Percentiles rank a stretch among this genome's conserved stretches.
These are phyloP conservation scores for Passiflora organensis DNA, from an alignment of 345 rosid species.

Conservation along the genomic window DNA sequence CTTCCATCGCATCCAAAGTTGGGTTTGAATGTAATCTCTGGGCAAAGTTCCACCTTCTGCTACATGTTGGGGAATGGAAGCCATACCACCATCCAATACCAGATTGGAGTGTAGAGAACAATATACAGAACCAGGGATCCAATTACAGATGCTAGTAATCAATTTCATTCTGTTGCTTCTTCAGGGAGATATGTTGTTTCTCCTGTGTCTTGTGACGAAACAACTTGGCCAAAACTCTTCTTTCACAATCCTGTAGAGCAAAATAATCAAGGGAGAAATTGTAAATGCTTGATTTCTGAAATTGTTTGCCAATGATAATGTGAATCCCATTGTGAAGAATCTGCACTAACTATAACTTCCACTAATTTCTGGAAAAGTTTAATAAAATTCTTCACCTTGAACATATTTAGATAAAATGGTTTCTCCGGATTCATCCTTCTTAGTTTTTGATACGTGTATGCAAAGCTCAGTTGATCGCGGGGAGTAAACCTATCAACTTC, in stretches of 20 bases:
- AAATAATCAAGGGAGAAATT: not conserved
- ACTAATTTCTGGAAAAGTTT: not conserved
- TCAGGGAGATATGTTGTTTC: constrained; percentile 35
- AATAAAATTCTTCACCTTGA: constrained; percentile 53
- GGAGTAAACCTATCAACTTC: constrained; percentile 96
- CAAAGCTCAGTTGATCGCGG: constrained; percentile 95
- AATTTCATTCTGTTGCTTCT: constrained; percentile 34
- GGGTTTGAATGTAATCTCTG: too few relatives aligned
- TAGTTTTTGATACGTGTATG: constrained; percentile 79
- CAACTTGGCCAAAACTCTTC: constrained; percentile 78
- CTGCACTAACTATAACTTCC: not conserved
- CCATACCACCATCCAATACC: not conserved
- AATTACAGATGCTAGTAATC: not conserved
- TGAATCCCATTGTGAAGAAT: too few relatives aligned
- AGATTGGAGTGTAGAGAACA: constrained; percentile 2
- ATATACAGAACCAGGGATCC: constrained; percentile 15
- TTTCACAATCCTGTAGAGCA: constrained; percentile 81
- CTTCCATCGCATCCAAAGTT: not conserved
- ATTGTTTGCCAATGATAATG: too few relatives aligned
- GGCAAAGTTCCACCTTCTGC: not conserved
- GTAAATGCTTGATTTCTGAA: not conserved
- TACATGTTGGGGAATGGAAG: not conserved
- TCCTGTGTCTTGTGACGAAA: constrained; percentile 82
- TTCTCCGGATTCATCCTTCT: constrained; percentile 69
- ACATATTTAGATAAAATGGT: constrained; percentile 88